Conservation (phyloP, 2,329 filamentous ascomycete species). For the Pyrenophora teres region DNA sequence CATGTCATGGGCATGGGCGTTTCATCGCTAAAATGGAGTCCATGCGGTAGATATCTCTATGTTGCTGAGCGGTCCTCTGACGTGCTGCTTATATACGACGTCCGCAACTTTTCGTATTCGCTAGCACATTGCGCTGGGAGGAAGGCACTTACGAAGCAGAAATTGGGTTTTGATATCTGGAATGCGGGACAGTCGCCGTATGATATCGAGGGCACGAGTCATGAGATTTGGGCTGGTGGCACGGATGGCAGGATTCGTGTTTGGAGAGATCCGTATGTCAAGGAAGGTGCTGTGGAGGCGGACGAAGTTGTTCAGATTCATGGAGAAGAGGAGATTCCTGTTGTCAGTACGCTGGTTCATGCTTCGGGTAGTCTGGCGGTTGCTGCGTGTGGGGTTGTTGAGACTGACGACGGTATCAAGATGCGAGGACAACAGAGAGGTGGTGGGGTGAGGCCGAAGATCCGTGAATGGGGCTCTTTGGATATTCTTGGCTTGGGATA, state of each 20-base stretch:
- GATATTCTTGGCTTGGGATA: conserved; percentile 31
- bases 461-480: conserved; percentile 30
- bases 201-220: conserved; percentile 28
- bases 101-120: conserved; percentile 58
- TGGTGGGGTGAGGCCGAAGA: conserved; percentile 14
- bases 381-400: conserved; percentile 28
- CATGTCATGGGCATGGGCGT: conserved; percentile 55
- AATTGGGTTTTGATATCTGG: conserved; percentile 60
- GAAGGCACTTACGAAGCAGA: conserved; percentile 57
- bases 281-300: conserved; percentile 44
- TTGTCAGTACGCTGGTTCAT: conserved; percentile 35
- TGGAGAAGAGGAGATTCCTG: conserved; percentile 14
- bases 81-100: conserved; percentile 62
- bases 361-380: conserved; percentile 26
- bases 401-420: neutral
- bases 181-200: conserved; percentile 31
- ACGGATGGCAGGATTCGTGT: conserved; percentile 59
- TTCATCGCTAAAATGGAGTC: conserved; percentile 62
- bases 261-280: conserved; percentile 40
- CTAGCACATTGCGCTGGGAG: conserved; percentile 56
- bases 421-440: conserved; percentile 11
- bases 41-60: conserved; percentile 62
- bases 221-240: conserved; percentile 65
- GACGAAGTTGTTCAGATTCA: conserved; percentile 36
- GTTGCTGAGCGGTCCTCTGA: conserved; percentile 62